These are phyloP conservation scores for Podila minutissima DNA, from an alignment of 192 early-diverging fungal species.

Conservation along the genomic window DNA sequence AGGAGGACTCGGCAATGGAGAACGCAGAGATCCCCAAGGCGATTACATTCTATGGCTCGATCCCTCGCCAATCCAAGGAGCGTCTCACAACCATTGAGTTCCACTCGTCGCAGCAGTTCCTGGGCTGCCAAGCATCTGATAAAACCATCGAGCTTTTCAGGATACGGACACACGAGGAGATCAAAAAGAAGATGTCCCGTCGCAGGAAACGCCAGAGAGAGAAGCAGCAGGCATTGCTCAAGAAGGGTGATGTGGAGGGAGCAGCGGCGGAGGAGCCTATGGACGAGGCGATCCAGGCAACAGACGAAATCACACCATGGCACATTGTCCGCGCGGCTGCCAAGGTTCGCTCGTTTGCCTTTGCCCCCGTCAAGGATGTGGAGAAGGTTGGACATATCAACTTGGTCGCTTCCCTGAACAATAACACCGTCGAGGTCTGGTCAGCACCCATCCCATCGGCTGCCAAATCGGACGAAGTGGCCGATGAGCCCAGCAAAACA, in stretches of 20 bases:
- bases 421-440: constrained; percentile 89
- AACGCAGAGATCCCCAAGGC: constrained; percentile 65
- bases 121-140: constrained; percentile 86
- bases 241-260: constrained; percentile 51
- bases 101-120: constrained; percentile 79
- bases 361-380: constrained; percentile 62
- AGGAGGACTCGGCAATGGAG: constrained; percentile 35
- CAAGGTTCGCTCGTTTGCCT: constrained; percentile 87
- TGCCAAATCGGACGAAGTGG: constrained; percentile 71
- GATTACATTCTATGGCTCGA: constrained; percentile 76
- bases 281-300: constrained; percentile 68
- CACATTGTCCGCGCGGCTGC: constrained; percentile 77
- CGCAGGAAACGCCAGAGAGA: constrained; percentile 80
- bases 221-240: constrained; percentile 68
- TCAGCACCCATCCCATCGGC: constrained; percentile 64
- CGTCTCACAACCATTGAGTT: constrained; percentile 82
- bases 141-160: constrained; percentile 87
- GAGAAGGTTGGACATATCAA: constrained; percentile 59
- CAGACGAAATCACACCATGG: constrained; percentile 82
- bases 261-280: constrained; percentile 54
- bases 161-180: constrained; percentile 78
- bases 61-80: constrained; percentile 85
- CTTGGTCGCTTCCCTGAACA: constrained; percentile 78
- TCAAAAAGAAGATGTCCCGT: constrained; percentile 86
- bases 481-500: constrained; percentile 71